Evolutionary conservation across 805 yeast species (phyloP).

Genomic region (Candida sphagnicola): DNA sequence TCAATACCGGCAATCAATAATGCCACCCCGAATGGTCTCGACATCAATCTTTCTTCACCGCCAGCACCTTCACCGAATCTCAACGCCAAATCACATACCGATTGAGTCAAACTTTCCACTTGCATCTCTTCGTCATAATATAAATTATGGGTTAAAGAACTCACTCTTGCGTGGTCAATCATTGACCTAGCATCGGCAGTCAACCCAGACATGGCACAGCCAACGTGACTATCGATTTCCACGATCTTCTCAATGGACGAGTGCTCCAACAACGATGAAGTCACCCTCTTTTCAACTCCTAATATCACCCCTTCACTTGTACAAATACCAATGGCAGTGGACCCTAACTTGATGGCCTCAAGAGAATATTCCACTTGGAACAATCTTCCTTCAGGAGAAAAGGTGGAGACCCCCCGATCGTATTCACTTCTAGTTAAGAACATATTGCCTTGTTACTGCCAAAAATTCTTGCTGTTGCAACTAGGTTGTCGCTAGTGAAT

Average conservation of each 20-base stretch:
- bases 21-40: conserved; percentile 99
- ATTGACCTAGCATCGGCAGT: conserved; percentile 98
- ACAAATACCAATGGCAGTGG: conserved; percentile 95
- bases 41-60: conserved; percentile 93
- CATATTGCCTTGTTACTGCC: no score
- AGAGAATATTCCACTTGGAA: conserved; percentile 97
- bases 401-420: conserved; percentile 97
- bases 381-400: conserved; percentile 97
- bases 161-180: conserved; percentile 97
- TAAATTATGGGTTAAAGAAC: conserved; percentile 80
- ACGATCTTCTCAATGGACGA: conserved; percentile 94
- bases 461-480: no score
- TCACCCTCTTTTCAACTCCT: conserved; percentile 96
- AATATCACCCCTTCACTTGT: conserved; percentile 94
- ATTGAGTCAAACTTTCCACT: conserved; percentile 91
- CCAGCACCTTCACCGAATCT: conserved; percentile 97
- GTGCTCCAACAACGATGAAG: conserved; percentile 85
- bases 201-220: conserved; percentile 98
- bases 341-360: conserved; percentile 95
- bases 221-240: conserved; percentile 90
- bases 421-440: conserved; percentile 99
- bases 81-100: conserved; percentile 94
- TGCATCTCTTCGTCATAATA: conserved; percentile 90
- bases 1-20: conserved; percentile 92
- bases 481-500: no score